Conservation (phyloP, 2,329 filamentous ascomycete species). For the Chaetomiaceae sp. region DNA sequence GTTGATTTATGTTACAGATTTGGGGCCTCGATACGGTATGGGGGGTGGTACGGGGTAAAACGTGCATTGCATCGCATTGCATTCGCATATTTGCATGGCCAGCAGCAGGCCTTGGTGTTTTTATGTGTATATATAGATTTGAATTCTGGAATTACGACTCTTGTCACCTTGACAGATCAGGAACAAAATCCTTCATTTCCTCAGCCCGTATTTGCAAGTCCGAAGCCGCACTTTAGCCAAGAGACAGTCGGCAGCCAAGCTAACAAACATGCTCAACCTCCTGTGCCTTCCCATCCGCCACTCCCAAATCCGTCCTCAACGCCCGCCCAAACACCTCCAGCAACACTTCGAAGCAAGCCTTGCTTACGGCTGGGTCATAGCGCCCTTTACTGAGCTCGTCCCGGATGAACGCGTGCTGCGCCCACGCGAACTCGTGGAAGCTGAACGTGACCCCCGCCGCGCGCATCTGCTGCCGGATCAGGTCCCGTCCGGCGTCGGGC, state of each 20-base stretch:
- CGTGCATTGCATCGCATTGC: background rate
- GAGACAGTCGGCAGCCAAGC: too few species aligned
- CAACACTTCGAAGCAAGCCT: conserved; percentile 86
- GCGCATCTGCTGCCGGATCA: conserved; percentile 77
- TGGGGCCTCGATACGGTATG: background rate
- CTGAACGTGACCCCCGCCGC: conserved; percentile 70
- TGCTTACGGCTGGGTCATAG: conserved; percentile 82
- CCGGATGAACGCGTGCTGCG: conserved; percentile 90
- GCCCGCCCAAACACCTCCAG: conserved; percentile 78
- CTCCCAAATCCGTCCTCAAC: conserved; percentile 74
- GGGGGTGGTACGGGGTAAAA: background rate
- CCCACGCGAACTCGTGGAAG: conserved; percentile 89
- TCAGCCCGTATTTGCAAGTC: too few species aligned
- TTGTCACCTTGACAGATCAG: background rate
- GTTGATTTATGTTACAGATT: background rate
- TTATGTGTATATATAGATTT: background rate
- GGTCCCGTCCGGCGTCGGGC: conserved; percentile 72
- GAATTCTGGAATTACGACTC: background rate
- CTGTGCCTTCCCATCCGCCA: conserved; percentile 54
- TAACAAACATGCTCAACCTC: conserved; percentile 73
- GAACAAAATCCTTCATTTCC: background rate
- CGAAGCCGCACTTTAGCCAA: too few species aligned
- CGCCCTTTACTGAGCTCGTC: conserved; percentile 92
- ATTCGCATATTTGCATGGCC: background rate
- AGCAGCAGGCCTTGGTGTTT: background rate